Evolutionary conservation across 225 moss, liverwort and hornwort species (phyloP), one percentile per base, ranked within the genome.

Genomic region (Pleurozium schreberi): DNA sequence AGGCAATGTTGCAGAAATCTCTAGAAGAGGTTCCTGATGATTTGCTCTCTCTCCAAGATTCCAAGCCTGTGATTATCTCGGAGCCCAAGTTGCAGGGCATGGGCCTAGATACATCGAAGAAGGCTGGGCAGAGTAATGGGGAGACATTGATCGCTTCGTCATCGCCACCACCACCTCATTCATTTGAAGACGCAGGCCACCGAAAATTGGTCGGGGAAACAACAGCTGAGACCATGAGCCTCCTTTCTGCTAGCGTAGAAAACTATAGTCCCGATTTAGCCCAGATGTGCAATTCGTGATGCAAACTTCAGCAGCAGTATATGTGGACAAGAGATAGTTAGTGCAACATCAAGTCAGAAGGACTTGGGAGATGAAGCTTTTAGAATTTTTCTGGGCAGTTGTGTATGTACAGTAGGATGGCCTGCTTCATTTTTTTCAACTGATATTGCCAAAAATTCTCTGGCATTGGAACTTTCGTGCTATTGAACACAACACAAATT

Each of bases 151-250:
- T 89, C 61, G 80, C 85, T 52, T 36, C 87, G 30, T 65, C 88
- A 42, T 58, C 76, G 61, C 74, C 90, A 67, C 66, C n/a, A n/a
- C n/a, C 84, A 79, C 61, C 63, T 60, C 85, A 84, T 87, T 90
- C 87, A 31, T 81, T 52, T 18, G 85, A 90, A 82, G 90, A 78
- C 55, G 81, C 65, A 33, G 53, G 88, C 78, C 85, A 87, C 33
- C 91, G 93, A 57, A 93, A 92, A 91, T 90, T 89, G 73, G 89
- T 91, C 47, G 92, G 90, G 69, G 93, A 91, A 82, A 90, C 89
- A 62, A 90, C 59, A 67, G 92, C 91, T 31, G 91, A 90, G 87
- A 87, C 92, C 23, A 50, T 82, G 8, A 86, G 85, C 64, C 90
- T 91, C 9, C 85, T 90, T 70, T 91, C 92, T 75, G 88, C 88